A percentile compares a stretch with the other conserved stretches of the same genome.
phyloP scores from a whole-genome alignment of 2,329 filamentous ascomycete species.

The Fusarium sp. region DNA sequence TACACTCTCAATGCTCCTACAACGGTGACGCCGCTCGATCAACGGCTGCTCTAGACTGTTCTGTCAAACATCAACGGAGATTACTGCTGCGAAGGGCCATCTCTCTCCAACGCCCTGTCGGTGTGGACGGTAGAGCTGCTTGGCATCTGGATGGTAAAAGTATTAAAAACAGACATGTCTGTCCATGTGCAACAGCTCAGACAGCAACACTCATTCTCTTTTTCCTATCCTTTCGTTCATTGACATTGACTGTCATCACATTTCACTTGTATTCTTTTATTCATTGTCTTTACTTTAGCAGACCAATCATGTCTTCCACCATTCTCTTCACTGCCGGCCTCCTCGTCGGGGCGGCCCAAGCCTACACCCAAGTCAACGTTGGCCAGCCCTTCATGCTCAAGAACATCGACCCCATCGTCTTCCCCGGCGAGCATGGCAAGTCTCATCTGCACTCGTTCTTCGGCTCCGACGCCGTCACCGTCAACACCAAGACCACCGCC shows the following conservation, averaged over 20 bases:
- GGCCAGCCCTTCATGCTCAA: slow-evolving; percentile 45
- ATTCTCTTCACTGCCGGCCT: slow-evolving; percentile 29
- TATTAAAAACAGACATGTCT: slow-evolving; percentile 16
- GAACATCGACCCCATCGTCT: slow-evolving; percentile 49
- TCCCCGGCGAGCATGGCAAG: slow-evolving; percentile 45
- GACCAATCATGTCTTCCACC: slow-evolving; percentile 34
- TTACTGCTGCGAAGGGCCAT: background rate
- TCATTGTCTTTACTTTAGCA: slow-evolving; percentile 10
- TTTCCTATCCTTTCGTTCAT: slow-evolving; percentile 20
- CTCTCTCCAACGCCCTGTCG: background rate
- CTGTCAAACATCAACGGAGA: slow-evolving; percentile 11
- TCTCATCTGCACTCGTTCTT: slow-evolving; percentile 51
- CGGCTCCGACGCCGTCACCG: slow-evolving; percentile 47
- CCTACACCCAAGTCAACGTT: slow-evolving; percentile 34
- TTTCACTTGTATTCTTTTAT: slow-evolving; percentile 8
- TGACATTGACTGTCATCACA: slow-evolving; percentile 33
- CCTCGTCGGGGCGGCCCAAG: slow-evolving; percentile 29
- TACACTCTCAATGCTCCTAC: background rate
- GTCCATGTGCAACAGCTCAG: background rate
- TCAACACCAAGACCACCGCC: slow-evolving; percentile 43
- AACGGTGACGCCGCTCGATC: background rate
- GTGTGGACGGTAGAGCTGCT: background rate
- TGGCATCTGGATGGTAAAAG: background rate
- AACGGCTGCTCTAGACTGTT: background rate
- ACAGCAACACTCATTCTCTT: slow-evolving; percentile 13